Base-by-base conservation (phyloP, 805 yeast genomes). In the Pichia cephalocereana region DNA sequence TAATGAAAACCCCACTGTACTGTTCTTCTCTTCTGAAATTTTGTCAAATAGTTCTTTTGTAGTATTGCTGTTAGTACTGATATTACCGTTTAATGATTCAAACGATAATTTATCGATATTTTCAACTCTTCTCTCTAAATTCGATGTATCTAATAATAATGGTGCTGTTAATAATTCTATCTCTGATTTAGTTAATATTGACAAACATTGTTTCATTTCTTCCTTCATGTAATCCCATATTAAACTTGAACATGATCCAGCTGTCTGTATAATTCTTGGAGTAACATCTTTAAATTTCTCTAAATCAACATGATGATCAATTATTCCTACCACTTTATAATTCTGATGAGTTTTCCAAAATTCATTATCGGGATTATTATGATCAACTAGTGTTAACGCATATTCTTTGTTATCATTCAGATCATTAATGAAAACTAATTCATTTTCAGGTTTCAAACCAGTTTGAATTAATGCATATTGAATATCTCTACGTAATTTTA, bases 291-390 rank as follows among this genome's bases (percentile, higher is more conserved):
- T 37, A 54, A 70, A 78, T 9, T 66, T 63, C 0, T 67, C 67
- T 52, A 82, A 84, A 57, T 90, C 96, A 17, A 74, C 83, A 61
- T 91, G 99, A 61, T 91, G 99, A 61, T 91, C 99, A 27, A 93
- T 77, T 8, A 93, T 78, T 0, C 81, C 82, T 1, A 65, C 63
- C 0, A 84, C 79, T 6, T 63, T 56, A 8, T 49, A 59, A 7
- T 63, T 44, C 9, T 54, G 50, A 4, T 59, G 54, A 4, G 59
- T 46, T 12, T 38, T 30, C 23, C 38, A 14, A 12, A 18, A 14
- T 8, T 23, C 43, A n/a, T 43, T 39, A 26, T 48, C 51, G 1
- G 38, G 15, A 3, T 23, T 43, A 58, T 91, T 89, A 65, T 88
- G 96, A 61, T 91, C 99, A 2, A 93, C 96, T 38, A 91, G 67